Evolutionary conservation across 2,329 filamentous ascomycete genomes (phyloP), one percentile per base, ranked within the genome.

Genomic region (Cercospora sesami): DNA sequence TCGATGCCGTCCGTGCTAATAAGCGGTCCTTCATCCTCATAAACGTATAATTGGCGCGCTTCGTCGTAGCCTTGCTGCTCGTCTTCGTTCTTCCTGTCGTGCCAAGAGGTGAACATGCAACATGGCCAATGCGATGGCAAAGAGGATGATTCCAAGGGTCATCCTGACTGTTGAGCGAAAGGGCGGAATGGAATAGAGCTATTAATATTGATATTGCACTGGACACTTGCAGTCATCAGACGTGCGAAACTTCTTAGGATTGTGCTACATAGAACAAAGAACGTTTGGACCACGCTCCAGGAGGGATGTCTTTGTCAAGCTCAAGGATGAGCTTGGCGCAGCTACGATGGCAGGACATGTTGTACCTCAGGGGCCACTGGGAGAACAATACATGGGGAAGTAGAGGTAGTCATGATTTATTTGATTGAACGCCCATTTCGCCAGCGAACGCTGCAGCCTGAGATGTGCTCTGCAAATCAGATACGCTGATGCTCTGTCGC

Each of bases 71-170:
- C 48, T 53, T 14, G 23, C 48, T 10, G 33, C n/a, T 23, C 36
- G 31, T 42, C 58, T 45, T 60, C 36, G 31, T 26, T 39, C 23
- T 36, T 60, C 58, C 3, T 60, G 21, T 5, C 30, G 58, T 42
- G 58, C 60, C 8, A 63, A 6, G 1, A 63, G 18, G 33, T 63
- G 45, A 2, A 63, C 60, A 39, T 63, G 60, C 14, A 63, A 21
- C 45, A 63, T 53, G 4, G 60, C 60, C 10, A 55, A 48, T 2
- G 42, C 45, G 45, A 63, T 53, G 14, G 28, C 45, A 26, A 63
- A 31, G 42, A 63, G 60, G 30, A 63, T 63, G 60, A 63, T 36
- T 5, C 31, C 60, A 18, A 39, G n/a, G 1, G 42, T 31, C 42
- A 55, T 63, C 3, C 3, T 51, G 12, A 3, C 18, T 12, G 18